These are phyloP conservation scores for Dictyostelium discoideum DNA, from an alignment of 78 protist species.

Conservation along the genomic window DNA sequence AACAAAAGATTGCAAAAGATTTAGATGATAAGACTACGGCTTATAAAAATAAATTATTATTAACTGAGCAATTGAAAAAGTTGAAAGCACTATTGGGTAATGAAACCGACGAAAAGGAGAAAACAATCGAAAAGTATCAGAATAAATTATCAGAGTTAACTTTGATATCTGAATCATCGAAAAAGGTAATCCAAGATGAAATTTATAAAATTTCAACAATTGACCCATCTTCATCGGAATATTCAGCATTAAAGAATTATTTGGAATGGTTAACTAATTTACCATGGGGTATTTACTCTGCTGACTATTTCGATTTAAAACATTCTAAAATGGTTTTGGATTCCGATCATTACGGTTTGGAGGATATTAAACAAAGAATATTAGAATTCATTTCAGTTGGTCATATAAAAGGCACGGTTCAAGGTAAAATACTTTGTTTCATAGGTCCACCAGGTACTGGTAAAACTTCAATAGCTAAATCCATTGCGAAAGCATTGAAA, in stretches of 20 bases:
- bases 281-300: constrained; percentile 90
- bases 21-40: constrained; percentile 58
- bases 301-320: constrained; percentile 57
- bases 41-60: constrained; percentile 69
- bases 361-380: constrained; percentile 96
- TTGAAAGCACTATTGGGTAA: constrained; percentile 91
- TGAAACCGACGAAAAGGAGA: constrained; percentile 91
- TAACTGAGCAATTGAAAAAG: constrained; percentile 86
- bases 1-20: constrained; percentile 30
- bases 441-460: constrained; percentile 97
- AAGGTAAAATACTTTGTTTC: constrained; percentile 95
- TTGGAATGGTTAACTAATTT: constrained; percentile 95
- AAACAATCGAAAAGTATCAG: constrained; percentile 80
- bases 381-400: constrained; percentile 95
- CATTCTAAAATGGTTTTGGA: constrained; percentile 75
- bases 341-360: constrained; percentile 93
- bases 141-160: constrained; percentile 26
- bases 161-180: constrained; percentile 28
- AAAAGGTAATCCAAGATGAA: constrained; percentile 75
- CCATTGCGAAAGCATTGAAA: constrained; percentile 84
- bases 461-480: constrained; percentile 95
- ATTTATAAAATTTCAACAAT: constrained; percentile 68
- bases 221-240: constrained; percentile 85
- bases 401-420: constrained; percentile 50
- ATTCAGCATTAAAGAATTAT: constrained; percentile 89